Percentiles rank a stretch among this genome's conserved stretches.
These are phyloP conservation scores for Phytophthora pluvialis DNA, from an alignment of 352 stramenopile genomes.

Conservation along the genomic window DNA sequence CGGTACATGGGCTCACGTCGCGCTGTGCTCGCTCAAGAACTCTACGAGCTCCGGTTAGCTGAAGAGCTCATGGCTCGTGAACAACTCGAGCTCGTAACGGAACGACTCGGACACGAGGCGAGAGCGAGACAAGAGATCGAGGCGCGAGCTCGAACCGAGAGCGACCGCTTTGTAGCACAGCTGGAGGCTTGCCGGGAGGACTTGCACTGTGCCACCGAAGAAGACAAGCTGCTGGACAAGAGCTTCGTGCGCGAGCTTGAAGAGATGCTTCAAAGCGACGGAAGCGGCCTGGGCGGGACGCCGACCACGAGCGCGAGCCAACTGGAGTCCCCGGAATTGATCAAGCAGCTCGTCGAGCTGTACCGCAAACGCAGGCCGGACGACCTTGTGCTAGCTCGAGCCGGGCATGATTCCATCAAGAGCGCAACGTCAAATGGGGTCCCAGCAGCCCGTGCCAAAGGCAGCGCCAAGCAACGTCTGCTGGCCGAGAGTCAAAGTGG, in stretches of 20 bases:
- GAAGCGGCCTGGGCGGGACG: conserved; percentile 13
- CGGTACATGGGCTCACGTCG: conserved; percentile 61
- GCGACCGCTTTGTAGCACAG: conserved; percentile 54
- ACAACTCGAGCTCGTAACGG: conserved; percentile 42
- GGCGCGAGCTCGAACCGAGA: conserved; percentile 44
- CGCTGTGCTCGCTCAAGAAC: conserved; percentile 64
- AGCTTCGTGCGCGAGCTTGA: conserved; percentile 75
- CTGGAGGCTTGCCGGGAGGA: conserved; percentile 69
- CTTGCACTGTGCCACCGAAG: conserved; percentile 67
- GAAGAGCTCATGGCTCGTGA: conserved; percentile 63
- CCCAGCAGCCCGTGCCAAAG: conserved; percentile 29
- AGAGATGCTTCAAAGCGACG: conserved; percentile 54
- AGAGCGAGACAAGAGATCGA: conserved; percentile 29
- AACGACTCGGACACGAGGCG: conserved; percentile 35
- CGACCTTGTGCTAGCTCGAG: conserved; percentile 34
- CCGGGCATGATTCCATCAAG: conserved; percentile 25
- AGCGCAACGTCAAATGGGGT: conserved; percentile 13
- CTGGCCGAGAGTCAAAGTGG: conserved; percentile 45
- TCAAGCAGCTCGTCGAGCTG: conserved; percentile 77
- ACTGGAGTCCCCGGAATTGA: conserved; percentile 55
- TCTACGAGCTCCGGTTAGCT: conserved; percentile 72
- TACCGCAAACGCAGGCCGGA: conserved; percentile 80
- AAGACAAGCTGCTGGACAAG: conserved; percentile 73
- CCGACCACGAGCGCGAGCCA: conserved; percentile 30
- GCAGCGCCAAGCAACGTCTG: conserved; percentile 52